Conservation (phyloP, 2,329 filamentous ascomycete species). For the Ascochyta pisi region DNA sequence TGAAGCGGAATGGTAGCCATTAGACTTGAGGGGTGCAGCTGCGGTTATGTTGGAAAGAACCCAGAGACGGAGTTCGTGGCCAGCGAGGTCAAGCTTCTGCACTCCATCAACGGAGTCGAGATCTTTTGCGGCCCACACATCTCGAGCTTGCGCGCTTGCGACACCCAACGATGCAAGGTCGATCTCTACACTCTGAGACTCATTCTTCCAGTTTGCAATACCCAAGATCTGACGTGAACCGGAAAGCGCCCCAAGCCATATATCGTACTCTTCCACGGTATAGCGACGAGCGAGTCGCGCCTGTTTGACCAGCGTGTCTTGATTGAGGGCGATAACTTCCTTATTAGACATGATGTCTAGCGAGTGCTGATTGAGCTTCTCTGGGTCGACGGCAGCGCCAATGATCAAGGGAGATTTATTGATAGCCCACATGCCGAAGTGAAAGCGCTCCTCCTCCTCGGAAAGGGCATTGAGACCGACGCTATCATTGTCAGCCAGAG, state of each 20-base stretch:
- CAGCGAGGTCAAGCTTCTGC: constrained; percentile 26
- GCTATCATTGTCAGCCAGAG: too few species aligned
- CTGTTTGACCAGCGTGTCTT: constrained; percentile 61
- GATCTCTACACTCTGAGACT: constrained; percentile 38
- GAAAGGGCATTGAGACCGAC: constrained; percentile 50
- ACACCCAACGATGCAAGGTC: constrained; percentile 44
- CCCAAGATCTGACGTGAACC: constrained; percentile 45
- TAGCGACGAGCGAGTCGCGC: constrained; percentile 56
- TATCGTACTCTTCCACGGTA: constrained; percentile 48
- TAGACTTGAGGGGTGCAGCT: constrained; percentile 17
- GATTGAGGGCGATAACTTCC: constrained; percentile 65
- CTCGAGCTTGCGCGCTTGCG: constrained; percentile 41
- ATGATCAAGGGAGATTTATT: constrained; percentile 56
- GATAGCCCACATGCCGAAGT: constrained; percentile 57
- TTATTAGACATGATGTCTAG: constrained; percentile 53
- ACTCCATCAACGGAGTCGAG: constrained; percentile 24
- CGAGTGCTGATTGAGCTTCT: constrained; percentile 30
- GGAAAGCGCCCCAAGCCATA: constrained; percentile 49
- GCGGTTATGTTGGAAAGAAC: constrained; percentile 44
- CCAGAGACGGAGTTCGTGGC: constrained; percentile 42
- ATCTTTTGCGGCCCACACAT: constrained; percentile 46
- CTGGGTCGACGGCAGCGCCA: constrained; percentile 47
- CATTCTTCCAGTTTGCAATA: constrained; percentile 50
- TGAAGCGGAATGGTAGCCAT: constrained; percentile 42
- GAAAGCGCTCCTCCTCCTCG: constrained; percentile 50